Evolutionary conservation across 2,329 filamentous ascomycete genomes (phyloP), one percentile per base, ranked within the genome.

Genomic region (Fusarium euwallaceae): DNA sequence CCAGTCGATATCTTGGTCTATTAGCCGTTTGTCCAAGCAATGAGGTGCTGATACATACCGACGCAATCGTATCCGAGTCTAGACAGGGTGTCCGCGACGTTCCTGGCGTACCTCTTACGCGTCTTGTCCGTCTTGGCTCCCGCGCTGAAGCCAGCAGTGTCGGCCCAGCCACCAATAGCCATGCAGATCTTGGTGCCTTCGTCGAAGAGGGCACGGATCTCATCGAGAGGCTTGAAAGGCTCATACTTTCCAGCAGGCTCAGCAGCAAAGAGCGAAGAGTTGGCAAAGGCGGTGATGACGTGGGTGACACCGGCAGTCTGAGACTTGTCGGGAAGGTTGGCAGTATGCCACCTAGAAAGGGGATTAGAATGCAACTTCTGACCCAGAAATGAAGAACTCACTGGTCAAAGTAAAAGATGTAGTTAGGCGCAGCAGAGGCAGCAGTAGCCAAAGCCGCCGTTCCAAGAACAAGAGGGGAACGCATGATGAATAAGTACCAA

Each of bases 141-240:
- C 2, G 68, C 77, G 4, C 84, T 83, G 79, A 92, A 92, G 0
- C 90, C 91, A 14, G 79, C 77, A 0, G 87, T 88, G 67, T 92
- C 90, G 2, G 88, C 91, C 91, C 91, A 93, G 32, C 91, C 91
- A 16, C 91, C 92, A 51, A 93, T 87, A 20, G 91, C 88, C 68
- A 93, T 86, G 85, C 91, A 88, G 17, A 92, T 81, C 79, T 92
- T 90, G 60, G 88, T 87, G 6, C 84, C 86, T 0, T 86, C 79
- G 14, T 85, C 79, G 65, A 91, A 92, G 22, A 89, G 83, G 29
- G 82, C 82, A 20, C 90, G 87, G 53, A 91, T 84, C 5, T 86
- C 84, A 1, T 82, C 78, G 2, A 92, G 81, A 1, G 86, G 79
- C 80, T 88, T 86, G 74, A 91, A 92, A 0, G 90, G 89, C 62